Base-by-base conservation (phyloP, 345 rosid genomes). In the Triadica sebifera region DNA sequence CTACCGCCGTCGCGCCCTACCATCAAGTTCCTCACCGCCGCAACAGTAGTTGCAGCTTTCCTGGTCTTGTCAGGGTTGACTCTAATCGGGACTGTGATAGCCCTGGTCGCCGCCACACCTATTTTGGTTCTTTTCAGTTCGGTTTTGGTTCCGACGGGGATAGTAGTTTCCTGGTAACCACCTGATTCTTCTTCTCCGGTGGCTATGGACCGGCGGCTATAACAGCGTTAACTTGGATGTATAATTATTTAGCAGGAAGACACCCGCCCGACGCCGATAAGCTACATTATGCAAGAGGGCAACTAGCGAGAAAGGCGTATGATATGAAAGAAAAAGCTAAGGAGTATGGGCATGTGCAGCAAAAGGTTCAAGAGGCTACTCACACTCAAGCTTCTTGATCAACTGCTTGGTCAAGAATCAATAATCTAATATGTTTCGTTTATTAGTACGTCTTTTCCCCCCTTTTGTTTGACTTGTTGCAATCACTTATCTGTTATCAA, bases 211-310 rank as follows among this genome's bases (percentile, higher is more conserved):
- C 81, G 70, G 89, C 89, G 10, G 95, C 92, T 1, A 41, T 85
- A 39, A 75, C 86, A 64, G 73, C 86, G 20, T 38, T 90, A 22
- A 24, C 88, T 49, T 93, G 97, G 98, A 81, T 89, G n/a, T 90
- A 89, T 75, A 81, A 71, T 17, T 91, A 85, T 58, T 71, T 81
- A n/a, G 76, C 81, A 0, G 93, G 93, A 25, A 86, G 86, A 74
- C 93, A 84, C 19, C 97, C 92, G 5, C 64, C 61, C 38, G 92
- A 93, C 8, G 87, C 91, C 1, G 92, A 88, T 46, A 80, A 79
- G 79, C 77, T 93, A 63, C 95, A 88, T 47, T 74, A 82, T 16
- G 88, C 87, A 7, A 75, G 85, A 73, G 47, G 34, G 72, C 81
- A 38, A 83, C 46, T 88, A 15, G 78, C 83, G 0, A 79, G 62